Evolutionary conservation across 257 asterid species (phyloP).

Genomic region (Osmanthus fragrans): DNA sequence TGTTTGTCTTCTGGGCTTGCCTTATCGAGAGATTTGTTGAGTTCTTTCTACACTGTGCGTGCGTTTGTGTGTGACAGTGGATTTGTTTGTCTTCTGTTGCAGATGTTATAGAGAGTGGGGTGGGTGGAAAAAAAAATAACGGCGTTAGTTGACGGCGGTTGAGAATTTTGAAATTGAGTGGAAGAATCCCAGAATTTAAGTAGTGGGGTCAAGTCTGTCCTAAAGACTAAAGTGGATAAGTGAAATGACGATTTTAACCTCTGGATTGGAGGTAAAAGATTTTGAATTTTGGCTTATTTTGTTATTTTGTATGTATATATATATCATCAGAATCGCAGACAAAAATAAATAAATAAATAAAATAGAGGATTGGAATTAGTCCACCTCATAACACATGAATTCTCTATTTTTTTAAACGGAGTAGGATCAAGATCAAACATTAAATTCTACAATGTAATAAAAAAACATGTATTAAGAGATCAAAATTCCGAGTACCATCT

Average conservation of each 20-base stretch:
- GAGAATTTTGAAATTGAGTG: slow-evolving; percentile 35
- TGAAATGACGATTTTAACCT: slow-evolving; percentile 28
- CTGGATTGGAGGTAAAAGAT: slow-evolving; percentile 32
- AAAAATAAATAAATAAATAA: no score
- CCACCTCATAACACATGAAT: not conserved
- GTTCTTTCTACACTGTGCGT: not conserved
- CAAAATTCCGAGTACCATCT: not conserved
- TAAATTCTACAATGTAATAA: no score
- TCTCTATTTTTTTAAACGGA: no score
- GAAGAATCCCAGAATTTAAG: slow-evolving; percentile 15
- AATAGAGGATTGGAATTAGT: no score
- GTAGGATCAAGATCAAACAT: not conserved
- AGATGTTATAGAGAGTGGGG: slow-evolving; percentile 21
- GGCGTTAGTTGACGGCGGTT: slow-evolving; percentile 45
- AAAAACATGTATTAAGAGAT: no score
- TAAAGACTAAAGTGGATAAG: slow-evolving; percentile 18
- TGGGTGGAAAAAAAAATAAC: slow-evolving; percentile 18
- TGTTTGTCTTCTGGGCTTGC: slow-evolving; percentile 19
- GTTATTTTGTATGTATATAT: not conserved
- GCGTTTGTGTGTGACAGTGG: slow-evolving; percentile 31
- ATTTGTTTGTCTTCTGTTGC: slow-evolving; percentile 39
- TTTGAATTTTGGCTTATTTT: slow-evolving; percentile 15
- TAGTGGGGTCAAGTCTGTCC: slow-evolving; percentile 19
- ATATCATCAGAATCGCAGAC: no score
- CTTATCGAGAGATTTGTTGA: slow-evolving; percentile 25